Evolutionary conservation across 495 filamentous ascomycete species (phyloP).

Genomic region (Neurospora sp.): DNA sequence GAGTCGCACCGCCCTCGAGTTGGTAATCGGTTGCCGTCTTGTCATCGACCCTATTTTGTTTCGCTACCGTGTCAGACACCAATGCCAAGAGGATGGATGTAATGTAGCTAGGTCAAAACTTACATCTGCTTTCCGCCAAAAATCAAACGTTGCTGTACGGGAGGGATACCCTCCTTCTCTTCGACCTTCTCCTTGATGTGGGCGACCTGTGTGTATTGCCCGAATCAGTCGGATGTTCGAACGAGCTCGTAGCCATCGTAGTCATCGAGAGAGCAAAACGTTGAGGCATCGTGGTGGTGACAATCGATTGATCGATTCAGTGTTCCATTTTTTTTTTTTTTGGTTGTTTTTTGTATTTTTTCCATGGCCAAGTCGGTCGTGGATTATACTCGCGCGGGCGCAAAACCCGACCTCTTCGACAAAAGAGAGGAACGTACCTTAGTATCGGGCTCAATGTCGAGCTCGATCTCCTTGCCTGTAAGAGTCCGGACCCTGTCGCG

Average conservation of each 20-base stretch:
- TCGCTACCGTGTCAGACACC: neutral
- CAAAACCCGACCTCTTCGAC: neutral
- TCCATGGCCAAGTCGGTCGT: neutral
- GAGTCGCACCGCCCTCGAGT: constrained; percentile 84
- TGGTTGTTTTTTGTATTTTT: neutral
- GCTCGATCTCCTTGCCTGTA: constrained; percentile 96
- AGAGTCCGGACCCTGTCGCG: constrained; percentile 79
- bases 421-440: constrained; percentile 48
- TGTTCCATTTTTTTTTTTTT: neutral
- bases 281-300: neutral
- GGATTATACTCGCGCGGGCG: neutral
- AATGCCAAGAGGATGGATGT: neutral
- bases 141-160: constrained; percentile 92
- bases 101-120: constrained; percentile 14
- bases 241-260: neutral
- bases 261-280: neutral
- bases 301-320: neutral
- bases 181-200: constrained; percentile 97
- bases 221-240: neutral
- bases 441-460: constrained; percentile 87
- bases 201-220: constrained; percentile 51
- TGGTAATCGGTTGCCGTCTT: constrained; percentile 77
- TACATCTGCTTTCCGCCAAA: constrained; percentile 98
- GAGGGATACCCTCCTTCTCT: constrained; percentile 97
- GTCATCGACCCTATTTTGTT: constrained; percentile 71